Conservation (phyloP, 2,329 filamentous ascomycete genomes). For the Emmonsiellopsis sp. region DNA sequence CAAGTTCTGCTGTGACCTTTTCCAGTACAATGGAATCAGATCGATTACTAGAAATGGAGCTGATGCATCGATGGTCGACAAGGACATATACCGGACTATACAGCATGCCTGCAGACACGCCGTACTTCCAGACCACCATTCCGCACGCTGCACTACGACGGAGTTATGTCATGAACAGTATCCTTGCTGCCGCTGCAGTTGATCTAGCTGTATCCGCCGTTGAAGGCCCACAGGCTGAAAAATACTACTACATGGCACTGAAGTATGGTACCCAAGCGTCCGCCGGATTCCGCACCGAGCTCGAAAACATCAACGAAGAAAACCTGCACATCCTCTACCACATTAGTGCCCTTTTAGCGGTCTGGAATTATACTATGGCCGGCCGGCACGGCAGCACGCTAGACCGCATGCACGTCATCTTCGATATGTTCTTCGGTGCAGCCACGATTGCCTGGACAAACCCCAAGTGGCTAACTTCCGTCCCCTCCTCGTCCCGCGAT, state of each 20-base stretch:
- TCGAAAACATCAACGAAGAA: conserved; percentile 20
- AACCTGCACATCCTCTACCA: conserved; percentile 21
- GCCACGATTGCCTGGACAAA: background rate
- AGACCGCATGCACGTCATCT: conserved; percentile 15
- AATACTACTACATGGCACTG: conserved; percentile 23
- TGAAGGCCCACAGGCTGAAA: conserved; percentile 7
- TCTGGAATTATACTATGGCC: conserved; percentile 21
- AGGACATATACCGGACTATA: conserved; percentile 24
- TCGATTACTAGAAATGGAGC: conserved; percentile 31
- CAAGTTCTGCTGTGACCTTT: background rate
- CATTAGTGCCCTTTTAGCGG: conserved; percentile 20
- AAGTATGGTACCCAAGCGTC: conserved; percentile 26
- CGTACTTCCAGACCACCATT: conserved; percentile 26
- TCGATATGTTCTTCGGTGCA: conserved; percentile 15
- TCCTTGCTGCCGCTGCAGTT: conserved; percentile 27
- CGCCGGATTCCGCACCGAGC: conserved; percentile 20
- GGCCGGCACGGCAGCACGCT: conserved; percentile 12
- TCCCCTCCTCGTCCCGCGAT: background rate
- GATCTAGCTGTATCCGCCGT: conserved; percentile 20
- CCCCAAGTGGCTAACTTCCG: background rate
- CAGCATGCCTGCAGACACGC: conserved; percentile 25
- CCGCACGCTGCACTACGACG: conserved; percentile 29
- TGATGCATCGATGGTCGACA: conserved; percentile 38
- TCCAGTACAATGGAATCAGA: conserved; percentile 9
- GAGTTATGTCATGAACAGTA: conserved; percentile 31